A percentile compares a stretch with the other conserved stretches of the same genome.
Evolutionary conservation across 1,139 yeast species (phyloP).

Genomic region (Candida sp.): DNA sequence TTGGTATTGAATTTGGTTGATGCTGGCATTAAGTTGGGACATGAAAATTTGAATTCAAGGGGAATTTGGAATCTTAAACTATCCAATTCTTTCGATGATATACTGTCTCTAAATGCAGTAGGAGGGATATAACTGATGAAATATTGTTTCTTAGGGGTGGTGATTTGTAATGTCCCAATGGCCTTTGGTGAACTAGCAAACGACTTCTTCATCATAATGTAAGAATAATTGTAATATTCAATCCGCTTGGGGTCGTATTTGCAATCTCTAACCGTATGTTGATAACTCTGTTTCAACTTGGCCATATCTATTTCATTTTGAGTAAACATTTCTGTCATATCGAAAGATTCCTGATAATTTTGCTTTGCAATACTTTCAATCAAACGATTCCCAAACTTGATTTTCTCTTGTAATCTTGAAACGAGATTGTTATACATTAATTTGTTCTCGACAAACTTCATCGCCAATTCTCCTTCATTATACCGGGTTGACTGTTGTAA

Average conservation of each 20-base stretch:
- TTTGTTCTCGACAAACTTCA: constrained; percentile 16
- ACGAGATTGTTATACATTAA: constrained; percentile 24
- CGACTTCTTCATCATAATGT: constrained; percentile 12
- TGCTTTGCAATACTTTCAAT: constrained; percentile 14
- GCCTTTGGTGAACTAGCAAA: constrained; percentile 11
- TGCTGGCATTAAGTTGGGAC: constrained; percentile 5
- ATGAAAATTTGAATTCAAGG: constrained; percentile 14
- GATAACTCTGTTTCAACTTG: constrained; percentile 18
- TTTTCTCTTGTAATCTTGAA: constrained; percentile 24
- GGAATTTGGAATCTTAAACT: constrained; percentile 25
- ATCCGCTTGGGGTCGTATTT: constrained; percentile 7
- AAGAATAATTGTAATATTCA: constrained; percentile 11
- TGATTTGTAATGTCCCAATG: constrained; percentile 17
- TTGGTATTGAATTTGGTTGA: constrained; percentile 5
- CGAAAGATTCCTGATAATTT: constrained; percentile 11
- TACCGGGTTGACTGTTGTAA: constrained; percentile 17
- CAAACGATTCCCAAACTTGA: constrained; percentile 19
- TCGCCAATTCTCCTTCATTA: constrained; percentile 10
- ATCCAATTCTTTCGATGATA: constrained; percentile 4
- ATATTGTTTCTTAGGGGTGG: constrained; percentile 26
- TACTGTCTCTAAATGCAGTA: constrained; percentile 13
- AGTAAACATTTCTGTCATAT: constrained; percentile 12
- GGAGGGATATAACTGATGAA: constrained; percentile 33
- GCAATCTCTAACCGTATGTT: constrained; percentile 8
- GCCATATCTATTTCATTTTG: constrained; percentile 16